A percentile compares a stretch with the other conserved stretches of the same genome.
Conservation (phyloP, 306 rosid genomes). For the Vachellia collinsii region DNA sequence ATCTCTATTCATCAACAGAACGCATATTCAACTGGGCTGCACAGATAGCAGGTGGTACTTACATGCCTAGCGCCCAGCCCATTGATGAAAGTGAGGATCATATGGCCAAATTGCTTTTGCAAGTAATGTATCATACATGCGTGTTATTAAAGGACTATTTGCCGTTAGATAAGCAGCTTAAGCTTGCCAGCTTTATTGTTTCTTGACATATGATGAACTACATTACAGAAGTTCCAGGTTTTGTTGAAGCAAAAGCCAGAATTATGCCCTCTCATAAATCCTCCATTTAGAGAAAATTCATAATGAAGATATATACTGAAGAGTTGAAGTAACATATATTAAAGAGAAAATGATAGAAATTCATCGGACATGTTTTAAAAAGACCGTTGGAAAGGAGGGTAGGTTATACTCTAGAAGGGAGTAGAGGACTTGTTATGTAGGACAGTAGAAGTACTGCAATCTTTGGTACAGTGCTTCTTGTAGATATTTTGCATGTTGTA, state of each 20-base stretch:
- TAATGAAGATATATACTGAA: not conserved
- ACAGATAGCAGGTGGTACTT: slow-evolving; percentile 39
- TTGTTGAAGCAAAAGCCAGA: slow-evolving; percentile 3
- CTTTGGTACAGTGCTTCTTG: not conserved
- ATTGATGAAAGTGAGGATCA: slow-evolving; percentile 77
- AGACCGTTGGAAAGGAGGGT: too few species aligned
- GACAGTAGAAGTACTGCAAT: not conserved
- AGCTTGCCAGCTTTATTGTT: slow-evolving; percentile 67
- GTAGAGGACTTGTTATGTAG: too few species aligned
- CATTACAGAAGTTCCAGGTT: slow-evolving; percentile 14
- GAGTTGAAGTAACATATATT: too few species aligned
- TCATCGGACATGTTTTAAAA: too few species aligned
- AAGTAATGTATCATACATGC: slow-evolving; percentile 64
- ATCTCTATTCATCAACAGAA: slow-evolving; percentile 65
- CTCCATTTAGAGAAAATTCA: not conserved
- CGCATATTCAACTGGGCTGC: slow-evolving; percentile 62
- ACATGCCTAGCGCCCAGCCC: slow-evolving; percentile 47
- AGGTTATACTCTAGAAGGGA: too few species aligned
- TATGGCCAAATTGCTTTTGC: slow-evolving; percentile 51
- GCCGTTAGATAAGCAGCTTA: slow-evolving; percentile 84
- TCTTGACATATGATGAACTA: slow-evolving; percentile 33
- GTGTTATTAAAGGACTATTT: slow-evolving; percentile 62
- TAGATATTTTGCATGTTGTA: not conserved
- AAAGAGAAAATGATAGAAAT: too few species aligned
- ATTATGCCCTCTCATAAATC: slow-evolving; percentile 3